A percentile compares a stretch with the other conserved stretches of the same genome.
Evolutionary conservation across 805 yeast genomes (phyloP).

Genomic region (Lachancea quebecensis): DNA sequence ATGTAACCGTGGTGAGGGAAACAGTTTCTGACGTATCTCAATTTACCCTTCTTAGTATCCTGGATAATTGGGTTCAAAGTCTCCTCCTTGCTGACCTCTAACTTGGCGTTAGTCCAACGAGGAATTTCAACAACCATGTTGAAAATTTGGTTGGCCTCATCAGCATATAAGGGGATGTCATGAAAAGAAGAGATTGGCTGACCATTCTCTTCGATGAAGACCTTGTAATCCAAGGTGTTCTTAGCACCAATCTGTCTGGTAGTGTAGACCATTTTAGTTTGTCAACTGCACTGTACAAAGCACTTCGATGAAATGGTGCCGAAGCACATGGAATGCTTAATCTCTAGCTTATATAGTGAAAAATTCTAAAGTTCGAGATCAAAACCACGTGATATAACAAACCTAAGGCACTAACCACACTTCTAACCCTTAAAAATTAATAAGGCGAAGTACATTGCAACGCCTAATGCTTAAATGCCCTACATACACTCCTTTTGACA

Average conservation of each 20-base stretch:
- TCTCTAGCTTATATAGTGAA: not conserved
- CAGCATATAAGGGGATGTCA: conserved; percentile 87
- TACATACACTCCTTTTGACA: no score
- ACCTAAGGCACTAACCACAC: no score
- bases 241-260: conserved; percentile 94
- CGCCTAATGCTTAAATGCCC: no score
- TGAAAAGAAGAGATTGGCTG: conserved; percentile 95
- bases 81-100: conserved; percentile 84
- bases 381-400: not conserved
- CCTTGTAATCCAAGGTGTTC: conserved; percentile 89
- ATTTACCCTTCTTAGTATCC: conserved; percentile 95
- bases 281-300: not conserved
- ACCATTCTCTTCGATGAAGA: conserved; percentile 87
- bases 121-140: conserved; percentile 96
- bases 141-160: conserved; percentile 79
- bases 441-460: no score
- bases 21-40: conserved; percentile 92
- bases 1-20: conserved; percentile 99
- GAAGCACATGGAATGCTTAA: not conserved
- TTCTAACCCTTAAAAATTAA: no score
- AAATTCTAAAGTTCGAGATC: not conserved
- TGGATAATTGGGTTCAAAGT: conserved; percentile 89
- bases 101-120: conserved; percentile 96
- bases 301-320: not conserved
- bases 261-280: conserved; percentile 58